Evolutionary conservation across 2,329 filamentous ascomycete genomes (phyloP).

Genomic region (Diaporthe aspalathi): DNA sequence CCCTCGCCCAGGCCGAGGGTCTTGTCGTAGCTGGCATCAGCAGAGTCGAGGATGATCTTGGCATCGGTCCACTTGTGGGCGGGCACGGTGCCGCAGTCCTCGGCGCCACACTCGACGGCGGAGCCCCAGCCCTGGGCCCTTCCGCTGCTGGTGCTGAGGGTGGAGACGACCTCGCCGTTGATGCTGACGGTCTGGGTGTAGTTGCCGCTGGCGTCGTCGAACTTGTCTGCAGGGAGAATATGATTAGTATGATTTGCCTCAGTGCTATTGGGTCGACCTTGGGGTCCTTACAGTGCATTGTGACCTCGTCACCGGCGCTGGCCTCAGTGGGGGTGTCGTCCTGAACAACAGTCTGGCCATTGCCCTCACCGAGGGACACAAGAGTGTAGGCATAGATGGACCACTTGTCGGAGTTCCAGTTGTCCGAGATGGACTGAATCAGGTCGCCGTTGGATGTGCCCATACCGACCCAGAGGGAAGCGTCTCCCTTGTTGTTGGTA

Average conservation of each 20-base stretch:
- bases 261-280: neutral
- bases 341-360: conserved; percentile 43
- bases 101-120: conserved; percentile 72
- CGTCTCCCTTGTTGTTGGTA: conserved; percentile 49
- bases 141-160: conserved; percentile 57
- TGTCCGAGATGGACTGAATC: conserved; percentile 60
- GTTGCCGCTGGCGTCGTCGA: conserved; percentile 51
- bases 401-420: conserved; percentile 48
- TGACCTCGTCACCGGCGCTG: conserved; percentile 48
- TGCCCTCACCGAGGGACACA: conserved; percentile 32
- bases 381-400: conserved; percentile 57
- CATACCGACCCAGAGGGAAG: conserved; percentile 61
- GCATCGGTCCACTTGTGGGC: conserved; percentile 39
- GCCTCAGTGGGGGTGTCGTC: conserved; percentile 44
- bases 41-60: conserved; percentile 37
- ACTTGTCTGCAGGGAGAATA: conserved; percentile 19
- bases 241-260: neutral
- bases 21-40: conserved; percentile 35
- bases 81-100: conserved; percentile 73
- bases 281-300: conserved; percentile 51
- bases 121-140: conserved; percentile 57
- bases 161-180: conserved; percentile 51
- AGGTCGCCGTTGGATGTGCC: conserved; percentile 58
- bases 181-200: conserved; percentile 54
- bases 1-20: too few relatives aligned